Base-by-base conservation (phyloP, 805 yeast genomes). In the Pichia nanzhaoensis region DNA sequence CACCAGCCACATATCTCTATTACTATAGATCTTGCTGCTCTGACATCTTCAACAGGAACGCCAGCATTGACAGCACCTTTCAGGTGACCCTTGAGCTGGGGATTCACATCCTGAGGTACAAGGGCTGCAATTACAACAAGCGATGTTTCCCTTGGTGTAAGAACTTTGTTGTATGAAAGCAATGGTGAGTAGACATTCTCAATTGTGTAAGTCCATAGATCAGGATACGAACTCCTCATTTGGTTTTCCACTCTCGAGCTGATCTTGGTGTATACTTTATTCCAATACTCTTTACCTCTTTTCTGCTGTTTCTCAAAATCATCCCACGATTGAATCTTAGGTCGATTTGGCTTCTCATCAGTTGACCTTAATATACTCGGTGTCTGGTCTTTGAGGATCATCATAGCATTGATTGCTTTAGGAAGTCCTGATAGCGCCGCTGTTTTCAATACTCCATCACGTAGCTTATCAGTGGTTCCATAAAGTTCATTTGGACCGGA, bases 21-120 rank as follows among this genome's bases (percentile, higher is more conserved):
- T 4, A 84, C 80, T 65, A 89, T 56, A 13, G 66, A 67, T 41
- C 95, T 70, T 10, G 78, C 74, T 2, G 77, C 78, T 41, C 70
- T 68, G 27, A 88, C 68, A 47, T 83, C 84, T 42, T 80, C 84
- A 24, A 60, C 56, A 9, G 84, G 69, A 8, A 85, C 83, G 0
- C 96, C 96, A 24, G 79, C 75, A 56, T 87, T 88, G 41, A 80
- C 50, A 0, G 96, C 96, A 0, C 97, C 97, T 60, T 74, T 77
- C 49, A 90, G 70, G 59, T 90, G 97, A 0, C 97, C 97, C 63
- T 87, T 85, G 52, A 90, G 70, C 56, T 90, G 96, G 0, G 96
- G 95, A 53, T 85, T 87, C 10, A 90, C 96, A 61, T 90, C 95
- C 59, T 87, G 96, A 1, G 97, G 96, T 10, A 90, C 80, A 52